Base-by-base conservation (phyloP, 2,329 filamentous ascomycete genomes). In the Xylaria arbuscula region DNA sequence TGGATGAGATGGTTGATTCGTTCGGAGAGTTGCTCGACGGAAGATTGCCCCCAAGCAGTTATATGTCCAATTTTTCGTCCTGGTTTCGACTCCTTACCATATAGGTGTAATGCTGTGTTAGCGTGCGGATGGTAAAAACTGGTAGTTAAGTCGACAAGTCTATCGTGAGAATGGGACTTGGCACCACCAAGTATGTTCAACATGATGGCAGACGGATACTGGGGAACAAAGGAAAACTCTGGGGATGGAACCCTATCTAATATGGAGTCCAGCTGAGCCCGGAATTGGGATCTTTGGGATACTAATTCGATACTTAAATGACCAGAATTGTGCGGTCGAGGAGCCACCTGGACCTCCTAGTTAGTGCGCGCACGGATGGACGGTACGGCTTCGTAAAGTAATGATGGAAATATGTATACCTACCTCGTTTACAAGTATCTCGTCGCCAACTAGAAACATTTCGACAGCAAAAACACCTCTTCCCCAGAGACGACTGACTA, bases 381-480 rank as follows among this genome's bases (percentile, higher is more conserved):
- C 17, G 3, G 2, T 24, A 17, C 22, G 22, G n/a, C 17, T 15
- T 24, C 13, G 32, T 22, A 22, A 42, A 17, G 15, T 22, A 48
- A 34, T 2, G 10, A 45, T 1, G 3, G 19, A 48, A 34, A 38
- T 28, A 28, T 48, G 24, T 24, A 19, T 47, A 11, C 70, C 17
- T 64, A 77, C 74, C 81, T 97, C 94, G 80, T 97, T 97, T 74
- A 98, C 87, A 66, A 97, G 82, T 1, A 97, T 85, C 1, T 83
- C 83, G 82, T 89, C 89, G 74, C 96, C 89, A 11, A 94, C 87
- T 3, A 98, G 81, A 81, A 99, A 99, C 89, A 98, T 93, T 82
- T 99, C 96, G 0, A 98, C 95, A 0, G 95, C 96, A 80, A 98
- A 99, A 38, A 97, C 93, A 71, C 96, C 96, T 70, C 96, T 91